Conservation (phyloP, 2,329 filamentous ascomycete species). For the Hymenotorrendiella dingleyae region DNA sequence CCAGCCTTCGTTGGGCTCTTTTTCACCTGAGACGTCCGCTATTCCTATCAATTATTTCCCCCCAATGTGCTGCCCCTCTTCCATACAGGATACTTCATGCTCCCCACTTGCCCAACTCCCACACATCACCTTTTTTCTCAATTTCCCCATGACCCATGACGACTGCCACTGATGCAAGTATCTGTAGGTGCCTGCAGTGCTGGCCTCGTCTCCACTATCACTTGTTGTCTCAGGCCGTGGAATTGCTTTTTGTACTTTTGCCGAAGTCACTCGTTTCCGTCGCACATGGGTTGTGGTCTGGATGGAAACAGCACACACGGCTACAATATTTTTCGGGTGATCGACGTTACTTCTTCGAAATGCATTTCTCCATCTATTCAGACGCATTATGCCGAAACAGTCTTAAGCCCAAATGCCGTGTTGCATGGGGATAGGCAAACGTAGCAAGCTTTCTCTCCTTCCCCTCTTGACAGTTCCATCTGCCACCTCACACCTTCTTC, state of each 20-base stretch:
- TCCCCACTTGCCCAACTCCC: conserved; percentile 21
- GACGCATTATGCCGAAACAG: conserved; percentile 32
- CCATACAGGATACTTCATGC: conserved; percentile 13
- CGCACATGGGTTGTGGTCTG: conserved; percentile 27
- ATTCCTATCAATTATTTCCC: conserved; percentile 13
- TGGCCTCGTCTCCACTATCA: conserved; percentile 29
- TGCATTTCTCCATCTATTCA: conserved; percentile 23
- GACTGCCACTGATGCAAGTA: conserved; percentile 21
- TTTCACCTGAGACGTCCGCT: conserved; percentile 9
- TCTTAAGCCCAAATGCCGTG: conserved; percentile 28
- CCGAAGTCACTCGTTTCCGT: conserved; percentile 24
- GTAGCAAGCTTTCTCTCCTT: conserved; percentile 19
- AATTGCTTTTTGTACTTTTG: conserved; percentile 22
- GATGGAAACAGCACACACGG: conserved; percentile 30
- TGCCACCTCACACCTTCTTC: conserved; percentile 29
- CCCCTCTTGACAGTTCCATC: conserved; percentile 21
- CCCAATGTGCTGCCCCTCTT: conserved; percentile 18
- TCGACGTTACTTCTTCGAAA: conserved; percentile 30
- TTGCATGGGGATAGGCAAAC: conserved; percentile 30
- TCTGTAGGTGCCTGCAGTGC: conserved; percentile 25
- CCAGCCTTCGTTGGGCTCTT: conserved; percentile 16
- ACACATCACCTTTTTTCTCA: conserved; percentile 14
- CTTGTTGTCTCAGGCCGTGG: conserved; percentile 23
- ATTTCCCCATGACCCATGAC: conserved; percentile 21
- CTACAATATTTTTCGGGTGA: conserved; percentile 25